Evolutionary conservation across 2,329 filamentous ascomycete genomes (phyloP).

Genomic region (Dothidotthia symphoricarpi): DNA sequence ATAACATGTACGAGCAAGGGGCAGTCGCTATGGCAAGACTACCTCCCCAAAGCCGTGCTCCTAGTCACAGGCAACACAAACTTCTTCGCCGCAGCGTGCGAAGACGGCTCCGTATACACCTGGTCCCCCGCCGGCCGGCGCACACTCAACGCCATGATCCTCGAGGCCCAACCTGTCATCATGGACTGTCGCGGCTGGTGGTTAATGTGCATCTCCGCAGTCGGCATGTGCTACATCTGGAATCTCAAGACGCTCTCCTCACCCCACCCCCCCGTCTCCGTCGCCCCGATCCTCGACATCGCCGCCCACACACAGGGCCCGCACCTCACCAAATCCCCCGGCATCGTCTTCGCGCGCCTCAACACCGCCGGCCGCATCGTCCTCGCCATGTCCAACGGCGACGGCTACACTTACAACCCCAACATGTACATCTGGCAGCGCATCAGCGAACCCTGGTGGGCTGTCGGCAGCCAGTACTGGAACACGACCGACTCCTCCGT

Average conservation of each 20-base stretch:
- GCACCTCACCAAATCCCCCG: conserved; percentile 75
- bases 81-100: conserved; percentile 90
- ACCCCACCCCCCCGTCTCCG: conserved; percentile 83
- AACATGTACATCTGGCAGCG: conserved; percentile 90
- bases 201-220: conserved; percentile 84
- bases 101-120: conserved; percentile 84
- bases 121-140: conserved; percentile 92
- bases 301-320: conserved; percentile 75
- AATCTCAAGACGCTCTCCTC: conserved; percentile 80
- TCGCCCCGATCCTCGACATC: conserved; percentile 84
- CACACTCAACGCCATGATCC: conserved; percentile 76
- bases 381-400: conserved; percentile 89
- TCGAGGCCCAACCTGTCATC: conserved; percentile 92
- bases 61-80: conserved; percentile 84
- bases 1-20: conserved; percentile 80
- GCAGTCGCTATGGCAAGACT: conserved; percentile 88
- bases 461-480: conserved; percentile 97
- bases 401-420: conserved; percentile 86
- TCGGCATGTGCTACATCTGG: conserved; percentile 90
- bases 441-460: conserved; percentile 97
- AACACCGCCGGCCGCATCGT: conserved; percentile 85
- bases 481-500: conserved; percentile 93
- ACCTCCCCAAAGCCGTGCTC: conserved; percentile 80
- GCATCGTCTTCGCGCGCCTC: conserved; percentile 85
- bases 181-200: conserved; percentile 86